Percentiles rank a stretch among this genome's conserved stretches.
These are phyloP conservation scores for Buddleja alternifolia DNA, from an alignment of 257 asterid species.

Conservation along the genomic window DNA sequence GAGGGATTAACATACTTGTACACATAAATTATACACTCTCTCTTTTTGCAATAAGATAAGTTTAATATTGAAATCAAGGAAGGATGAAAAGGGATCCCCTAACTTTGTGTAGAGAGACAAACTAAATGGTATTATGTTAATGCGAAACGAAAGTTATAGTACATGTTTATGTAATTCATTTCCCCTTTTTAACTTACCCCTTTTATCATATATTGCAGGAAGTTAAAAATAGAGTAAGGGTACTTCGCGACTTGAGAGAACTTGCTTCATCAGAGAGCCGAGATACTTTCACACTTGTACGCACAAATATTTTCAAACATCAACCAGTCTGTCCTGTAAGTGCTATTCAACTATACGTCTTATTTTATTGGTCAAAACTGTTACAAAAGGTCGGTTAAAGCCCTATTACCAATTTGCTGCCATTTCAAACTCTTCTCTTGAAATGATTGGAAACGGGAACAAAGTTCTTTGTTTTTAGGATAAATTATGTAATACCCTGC, in stretches of 20 bases:
- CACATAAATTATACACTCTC: no score
- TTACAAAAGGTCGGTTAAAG: background rate
- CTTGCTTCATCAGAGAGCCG: conserved; percentile 99
- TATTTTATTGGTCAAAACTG: background rate
- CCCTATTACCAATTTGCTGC: background rate
- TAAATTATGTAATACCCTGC: no score
- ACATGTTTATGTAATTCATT: background rate
- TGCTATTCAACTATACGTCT: conserved; percentile 21
- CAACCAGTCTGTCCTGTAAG: conserved; percentile 99
- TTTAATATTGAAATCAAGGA: no score
- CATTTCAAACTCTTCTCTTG: background rate
- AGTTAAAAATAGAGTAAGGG: conserved; percentile 78
- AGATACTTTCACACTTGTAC: conserved; percentile 88
- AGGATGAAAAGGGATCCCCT: no score
- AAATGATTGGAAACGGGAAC: conserved; percentile 1
- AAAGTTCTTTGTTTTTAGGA: background rate
- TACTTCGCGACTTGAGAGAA: conserved; percentile 85
- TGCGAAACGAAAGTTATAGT: no score
- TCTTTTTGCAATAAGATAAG: no score
- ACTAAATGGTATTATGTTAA: no score
- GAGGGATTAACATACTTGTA: no score
- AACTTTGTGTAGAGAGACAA: no score
- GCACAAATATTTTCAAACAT: conserved; percentile 90
- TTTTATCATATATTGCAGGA: conserved; percentile 54
- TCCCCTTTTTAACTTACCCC: background rate